Evolutionary conservation across 2,329 filamentous ascomycete genomes (phyloP), one percentile per base, ranked within the genome.

Genomic region (Lasiodiplodia gonubiensis): DNA sequence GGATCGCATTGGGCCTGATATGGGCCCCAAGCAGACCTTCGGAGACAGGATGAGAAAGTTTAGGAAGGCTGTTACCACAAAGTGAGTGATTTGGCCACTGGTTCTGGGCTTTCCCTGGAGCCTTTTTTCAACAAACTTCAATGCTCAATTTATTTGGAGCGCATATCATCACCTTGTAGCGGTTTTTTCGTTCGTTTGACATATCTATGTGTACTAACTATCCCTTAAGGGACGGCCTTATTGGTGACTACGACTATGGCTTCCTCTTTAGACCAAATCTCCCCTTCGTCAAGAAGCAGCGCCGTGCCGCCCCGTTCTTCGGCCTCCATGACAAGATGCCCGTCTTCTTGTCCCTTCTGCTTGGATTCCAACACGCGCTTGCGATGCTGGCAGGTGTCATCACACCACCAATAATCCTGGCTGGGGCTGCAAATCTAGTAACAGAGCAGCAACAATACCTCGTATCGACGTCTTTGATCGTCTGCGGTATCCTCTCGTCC

Each of bases 181-280:
- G 23, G 14, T 25, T 27, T 7, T 33, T 25, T 48, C 14, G 10
- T 48, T 25, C 12, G 23, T 55, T 55, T 18, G 21, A 30, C 35
- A 4, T 14, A 30, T 2, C 21, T 4, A 46, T 10, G n/a, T 30
- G 23, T 37, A 46, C 70, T 74, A 61, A 74, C 68, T 25, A 8
- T 8, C 11, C 12, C 1, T 18, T 16, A 54, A 89, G 83, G 69
- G 86, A 93, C 1, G 94, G 94, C 14, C 85, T 97, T 30, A 79
- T 97, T 67, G 94, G 94, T 70, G 85, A 89, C 73, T 97, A 97
- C 79, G 91, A 97, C 84, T 97, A 97, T 85, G 91, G 78, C 42
- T 95, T 93, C 74, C 88, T 97, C 49, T 97, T 97, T 84, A 88
- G 83, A 25, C 92, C 86, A 1, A 93, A 92, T 71, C 80, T 97